Percentiles rank a stretch among this genome's conserved stretches.
Evolutionary conservation across 2,329 filamentous ascomycete genomes (phyloP).

Genomic region (Plectosphaerella cucumerina): DNA sequence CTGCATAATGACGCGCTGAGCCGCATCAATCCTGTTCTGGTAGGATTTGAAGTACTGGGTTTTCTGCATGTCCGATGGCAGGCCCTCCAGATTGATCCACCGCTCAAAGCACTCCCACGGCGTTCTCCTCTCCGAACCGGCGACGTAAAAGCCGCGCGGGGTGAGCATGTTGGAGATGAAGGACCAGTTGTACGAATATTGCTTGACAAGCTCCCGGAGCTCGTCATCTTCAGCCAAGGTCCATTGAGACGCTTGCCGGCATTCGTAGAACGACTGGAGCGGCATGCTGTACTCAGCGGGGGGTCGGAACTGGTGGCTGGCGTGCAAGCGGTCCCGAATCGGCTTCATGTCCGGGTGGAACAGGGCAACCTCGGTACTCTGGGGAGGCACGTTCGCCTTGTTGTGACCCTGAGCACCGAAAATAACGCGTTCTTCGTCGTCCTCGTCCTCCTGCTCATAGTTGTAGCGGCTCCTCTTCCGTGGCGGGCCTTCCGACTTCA

Average conservation of each 20-base stretch:
- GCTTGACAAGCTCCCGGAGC: constrained; percentile 75
- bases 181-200: constrained; percentile 97
- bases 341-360: constrained; percentile 88
- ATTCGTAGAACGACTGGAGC: constrained; percentile 84
- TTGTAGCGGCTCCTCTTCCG: constrained; percentile 79
- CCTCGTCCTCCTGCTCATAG: constrained; percentile 69
- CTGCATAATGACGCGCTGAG: constrained; percentile 50
- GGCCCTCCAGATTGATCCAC: constrained; percentile 87
- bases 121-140: constrained; percentile 82
- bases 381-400: constrained; percentile 52
- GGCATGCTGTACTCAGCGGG: constrained; percentile 93
- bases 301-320: constrained; percentile 87
- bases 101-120: constrained; percentile 99
- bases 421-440: constrained; percentile 40
- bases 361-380: constrained; percentile 74
- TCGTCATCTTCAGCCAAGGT: constrained; percentile 87
- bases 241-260: constrained; percentile 85
- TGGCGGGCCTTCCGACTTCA: constrained; percentile 61
- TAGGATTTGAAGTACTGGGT: constrained; percentile 87
- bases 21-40: constrained; percentile 55
- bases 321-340: constrained; percentile 84
- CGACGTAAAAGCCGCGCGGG: constrained; percentile 71
- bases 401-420: constrained; percentile 24
- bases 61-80: constrained; percentile 90
- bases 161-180: constrained; percentile 80